Conservation (phyloP, 2,329 filamentous ascomycete genomes). For the Domatiomyces catenatus region DNA sequence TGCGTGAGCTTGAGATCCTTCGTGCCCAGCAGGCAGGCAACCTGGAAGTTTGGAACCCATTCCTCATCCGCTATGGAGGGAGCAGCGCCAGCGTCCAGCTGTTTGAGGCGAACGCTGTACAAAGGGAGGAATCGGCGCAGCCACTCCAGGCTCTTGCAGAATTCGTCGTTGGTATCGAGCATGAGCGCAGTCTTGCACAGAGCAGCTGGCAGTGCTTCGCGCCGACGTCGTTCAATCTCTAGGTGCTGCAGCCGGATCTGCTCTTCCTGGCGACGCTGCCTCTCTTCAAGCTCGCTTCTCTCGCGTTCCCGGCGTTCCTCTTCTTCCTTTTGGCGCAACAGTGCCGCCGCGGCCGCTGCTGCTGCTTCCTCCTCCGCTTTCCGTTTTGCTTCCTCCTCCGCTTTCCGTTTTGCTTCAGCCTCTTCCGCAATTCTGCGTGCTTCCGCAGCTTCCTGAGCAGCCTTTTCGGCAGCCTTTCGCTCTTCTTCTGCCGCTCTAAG, state of each 20-base stretch:
- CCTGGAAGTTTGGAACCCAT: conserved; percentile 36
- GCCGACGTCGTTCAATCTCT: conserved; percentile 31
- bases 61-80: conserved; percentile 26
- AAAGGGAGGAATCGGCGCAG: conserved; percentile 33
- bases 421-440: conserved; percentile 29
- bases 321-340: conserved; percentile 28
- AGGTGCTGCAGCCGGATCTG: conserved; percentile 26
- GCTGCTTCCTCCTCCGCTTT: conserved; percentile 29
- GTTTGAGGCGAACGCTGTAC: conserved; percentile 28
- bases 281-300: conserved; percentile 23
- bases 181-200: conserved; percentile 31
- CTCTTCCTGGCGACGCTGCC: conserved; percentile 28
- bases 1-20: conserved; percentile 35
- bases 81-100: conserved; percentile 27
- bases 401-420: conserved; percentile 19
- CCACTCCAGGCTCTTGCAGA: conserved; percentile 28
- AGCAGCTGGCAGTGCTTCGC: conserved; percentile 31
- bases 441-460: conserved; percentile 22
- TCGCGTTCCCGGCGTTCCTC: conserved; percentile 29
- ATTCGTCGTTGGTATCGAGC: conserved; percentile 28
- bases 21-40: conserved; percentile 33
- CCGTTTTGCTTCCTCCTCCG: conserved; percentile 19
- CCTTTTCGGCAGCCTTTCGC: conserved; percentile 17
- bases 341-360: conserved; percentile 2
- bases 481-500: conserved; percentile 8